Evolutionary conservation across 257 asterid genomes (phyloP).

Genomic region (Striga asiatica): DNA sequence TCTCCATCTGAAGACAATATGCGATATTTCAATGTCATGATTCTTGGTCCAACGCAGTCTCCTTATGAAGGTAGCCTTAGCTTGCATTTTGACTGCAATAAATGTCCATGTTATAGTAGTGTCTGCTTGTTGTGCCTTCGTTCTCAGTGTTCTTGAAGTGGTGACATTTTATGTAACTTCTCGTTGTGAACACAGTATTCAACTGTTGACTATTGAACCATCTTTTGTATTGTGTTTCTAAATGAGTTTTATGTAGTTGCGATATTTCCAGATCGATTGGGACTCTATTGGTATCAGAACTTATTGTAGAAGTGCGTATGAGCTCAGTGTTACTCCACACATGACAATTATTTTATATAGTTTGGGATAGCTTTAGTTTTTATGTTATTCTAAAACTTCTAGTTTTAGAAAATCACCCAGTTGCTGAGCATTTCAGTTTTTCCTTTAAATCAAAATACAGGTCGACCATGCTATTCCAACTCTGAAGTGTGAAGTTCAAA

Average conservation of each 20-base stretch:
- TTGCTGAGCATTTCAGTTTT: too few relatives aligned
- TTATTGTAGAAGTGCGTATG: neutral
- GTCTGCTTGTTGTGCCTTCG: too few relatives aligned
- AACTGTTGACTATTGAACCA: neutral
- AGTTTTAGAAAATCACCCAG: neutral
- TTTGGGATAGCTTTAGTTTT: neutral
- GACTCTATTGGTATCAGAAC: neutral
- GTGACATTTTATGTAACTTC: slow-evolving; percentile 1
- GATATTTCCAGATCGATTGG: too few relatives aligned
- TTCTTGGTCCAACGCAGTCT: slow-evolving; percentile 97
- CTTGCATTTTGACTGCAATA: neutral
- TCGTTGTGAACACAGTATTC: neutral
- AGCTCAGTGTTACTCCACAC: neutral
- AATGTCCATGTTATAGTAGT: neutral
- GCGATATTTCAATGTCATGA: slow-evolving; percentile 98
- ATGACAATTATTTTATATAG: neutral
- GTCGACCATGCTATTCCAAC: neutral
- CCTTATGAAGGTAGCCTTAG: slow-evolving; percentile 80
- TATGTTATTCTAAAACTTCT: neutral
- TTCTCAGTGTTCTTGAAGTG: neutral
- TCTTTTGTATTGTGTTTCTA: neutral
- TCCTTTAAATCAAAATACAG: too few relatives aligned
- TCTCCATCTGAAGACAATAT: slow-evolving; percentile 96
- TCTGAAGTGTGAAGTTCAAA: neutral
- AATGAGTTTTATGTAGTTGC: neutral